Evolutionary conservation across 495 filamentous ascomycete species (phyloP).

Genomic region (Trichocladium antarcticum): DNA sequence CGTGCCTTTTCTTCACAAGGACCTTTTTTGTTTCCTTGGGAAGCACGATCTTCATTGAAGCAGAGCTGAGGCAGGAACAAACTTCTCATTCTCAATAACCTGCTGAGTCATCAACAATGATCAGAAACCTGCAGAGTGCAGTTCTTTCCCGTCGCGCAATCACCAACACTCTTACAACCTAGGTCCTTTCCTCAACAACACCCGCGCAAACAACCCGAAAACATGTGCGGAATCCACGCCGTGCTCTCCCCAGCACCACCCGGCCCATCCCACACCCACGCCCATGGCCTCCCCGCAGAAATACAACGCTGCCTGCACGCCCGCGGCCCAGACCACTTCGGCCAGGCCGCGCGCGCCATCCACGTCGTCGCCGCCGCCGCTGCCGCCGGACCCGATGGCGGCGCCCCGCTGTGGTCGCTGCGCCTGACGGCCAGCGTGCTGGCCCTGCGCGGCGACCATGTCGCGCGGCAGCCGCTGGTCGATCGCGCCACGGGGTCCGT

Average conservation of each 20-base stretch:
- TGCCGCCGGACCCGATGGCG: background rate
- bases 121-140: too few species aligned
- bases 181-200: background rate
- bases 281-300: slow-evolving; percentile 16
- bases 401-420: too few species aligned
- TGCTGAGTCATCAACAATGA: too few species aligned
- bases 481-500: slow-evolving; percentile 51
- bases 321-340: slow-evolving; percentile 44
- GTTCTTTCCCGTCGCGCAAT: background rate
- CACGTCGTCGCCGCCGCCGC: background rate
- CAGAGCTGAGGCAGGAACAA: too few species aligned
- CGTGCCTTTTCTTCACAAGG: too few species aligned
- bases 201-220: background rate
- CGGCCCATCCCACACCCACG: background rate
- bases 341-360: slow-evolving; percentile 27
- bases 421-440: slow-evolving; percentile 76
- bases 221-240: slow-evolving; percentile 42
- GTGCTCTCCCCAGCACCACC: slow-evolving; percentile 19
- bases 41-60: too few species aligned
- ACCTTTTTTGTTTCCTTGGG: too few species aligned
- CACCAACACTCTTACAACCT: background rate
- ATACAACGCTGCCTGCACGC: slow-evolving; percentile 27
- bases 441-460: slow-evolving; percentile 61
- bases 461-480: slow-evolving; percentile 61
- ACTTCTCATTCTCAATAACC: too few species aligned